Evolutionary conservation across 1,284 basidiomycete species (phyloP), one percentile per base, ranked within the genome.

Genomic region (Amylostereum areolatum): DNA sequence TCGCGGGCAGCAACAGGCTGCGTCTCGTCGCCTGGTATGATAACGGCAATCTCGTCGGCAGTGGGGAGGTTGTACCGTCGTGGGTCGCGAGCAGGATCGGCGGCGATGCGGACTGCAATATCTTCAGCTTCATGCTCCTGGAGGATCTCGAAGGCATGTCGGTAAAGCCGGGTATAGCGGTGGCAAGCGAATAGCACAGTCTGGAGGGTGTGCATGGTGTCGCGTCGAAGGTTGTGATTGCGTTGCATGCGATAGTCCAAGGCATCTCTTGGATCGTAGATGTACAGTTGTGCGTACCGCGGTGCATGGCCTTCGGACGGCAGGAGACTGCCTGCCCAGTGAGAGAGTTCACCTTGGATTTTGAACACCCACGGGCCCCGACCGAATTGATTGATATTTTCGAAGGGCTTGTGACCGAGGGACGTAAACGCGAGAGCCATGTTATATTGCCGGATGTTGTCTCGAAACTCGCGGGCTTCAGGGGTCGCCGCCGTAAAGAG

Each of bases 391-490:
- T 59, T 32, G n/a, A 25, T 12, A 3, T 50, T 24, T 41, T 61
- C 56, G 3, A 55, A n/a, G 5, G n/a, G n/a, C n/a, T 55, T 55
- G 3, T 55, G 59, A 28, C 55, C 57, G 10, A 65, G 42, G 8
- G 65, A 67, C 1, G 63, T 62, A 41, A 67, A 65, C 0, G 62
- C 60, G 45, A 66, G 54, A 4, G 65, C 64, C 9, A 49, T 40
- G 48, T 66, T 66, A 49, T 66, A 66, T 18, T 55, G 53, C 1
- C 59, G 61, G 37, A 67, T 65, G 39, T 66, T 52, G 6, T 59
- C 46, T 7, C 52, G 51, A 44, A 66, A 66, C 18, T 60, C 51
- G 3, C 36, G 6, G 7, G 59, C 50, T 9, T 53, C 32, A 10
- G 48, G 29, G 44, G 50, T 50, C 2, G 43, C 39, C 2, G 50